These are phyloP conservation scores for Cladosporium halotolerans DNA, from an alignment of 2,329 filamentous ascomycete genomes.

Conservation along the genomic window DNA sequence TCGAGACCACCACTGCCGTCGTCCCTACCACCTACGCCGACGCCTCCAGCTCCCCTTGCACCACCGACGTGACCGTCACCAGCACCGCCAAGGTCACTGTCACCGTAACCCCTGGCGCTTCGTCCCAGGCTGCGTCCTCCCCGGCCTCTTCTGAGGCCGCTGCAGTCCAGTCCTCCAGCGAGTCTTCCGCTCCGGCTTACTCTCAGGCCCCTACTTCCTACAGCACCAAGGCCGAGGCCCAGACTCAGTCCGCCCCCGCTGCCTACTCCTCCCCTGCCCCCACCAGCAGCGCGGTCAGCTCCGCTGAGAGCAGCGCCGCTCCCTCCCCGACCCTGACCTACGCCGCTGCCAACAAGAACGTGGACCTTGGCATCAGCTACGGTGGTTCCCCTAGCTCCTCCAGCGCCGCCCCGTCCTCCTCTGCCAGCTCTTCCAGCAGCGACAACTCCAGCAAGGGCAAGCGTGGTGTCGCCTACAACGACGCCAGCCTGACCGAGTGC, in stretches of 20 bases:
- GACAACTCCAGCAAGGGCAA: constrained; percentile 38
- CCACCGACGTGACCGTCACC: constrained; percentile 35
- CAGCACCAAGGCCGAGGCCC: constrained; percentile 10
- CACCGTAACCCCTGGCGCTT: constrained; percentile 14
- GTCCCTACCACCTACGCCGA: constrained; percentile 11
- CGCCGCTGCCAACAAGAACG: constrained; percentile 4
- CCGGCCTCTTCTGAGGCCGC: constrained; percentile 13
- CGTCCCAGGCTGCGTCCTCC: not conserved
- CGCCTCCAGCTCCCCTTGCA: constrained; percentile 11
- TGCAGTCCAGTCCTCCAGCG: constrained; percentile 5
- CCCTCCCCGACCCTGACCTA: constrained; percentile 6
- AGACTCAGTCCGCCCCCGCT: not conserved
- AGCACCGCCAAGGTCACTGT: constrained; percentile 38
- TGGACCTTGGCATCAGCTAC: not conserved
- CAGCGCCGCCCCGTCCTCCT: constrained; percentile 8
- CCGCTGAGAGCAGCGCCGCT: constrained; percentile 3
- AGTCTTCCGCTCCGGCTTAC: constrained; percentile 8
- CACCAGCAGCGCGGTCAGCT: constrained; percentile 6
- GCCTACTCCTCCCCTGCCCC: constrained; percentile 3
- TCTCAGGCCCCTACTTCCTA: constrained; percentile 7
- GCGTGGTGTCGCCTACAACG: constrained; percentile 66
- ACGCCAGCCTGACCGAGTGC: constrained; percentile 45
- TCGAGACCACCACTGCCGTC: constrained; percentile 19
- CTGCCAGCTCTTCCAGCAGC: constrained; percentile 11
- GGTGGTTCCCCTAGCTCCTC: constrained; percentile 5